Base-by-base conservation (phyloP, 2,329 filamentous ascomycete genomes). In the Alternaria angustiovoidea region DNA sequence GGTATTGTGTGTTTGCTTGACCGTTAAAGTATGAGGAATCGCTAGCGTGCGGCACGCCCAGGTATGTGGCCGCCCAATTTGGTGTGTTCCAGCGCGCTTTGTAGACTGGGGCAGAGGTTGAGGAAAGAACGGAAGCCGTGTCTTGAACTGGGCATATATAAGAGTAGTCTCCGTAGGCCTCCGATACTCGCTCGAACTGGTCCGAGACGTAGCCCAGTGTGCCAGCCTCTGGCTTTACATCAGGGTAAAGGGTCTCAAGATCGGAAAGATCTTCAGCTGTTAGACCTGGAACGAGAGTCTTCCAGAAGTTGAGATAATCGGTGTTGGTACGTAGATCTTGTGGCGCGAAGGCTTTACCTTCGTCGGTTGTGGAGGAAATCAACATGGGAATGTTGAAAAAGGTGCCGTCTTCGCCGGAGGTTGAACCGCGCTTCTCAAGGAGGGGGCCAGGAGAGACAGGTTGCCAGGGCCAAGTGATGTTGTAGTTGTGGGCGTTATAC, bases 381-480 rank as follows among this genome's bases (percentile, higher is more conserved):
- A 77, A 61, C 8, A 69, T 65, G 5, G 75, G 75, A 14, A 77
- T 58, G 34, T 72, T 70, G 68, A 70, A 77, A 54, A 78, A 77
- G 1, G 74, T 75, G n/a, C 69, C 70, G 9, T 78, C 72, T 24
- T 68, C 54, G 34, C 74, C 75, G 22, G 75, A 77, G 2, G 61
- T 60, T 0, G 82, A 84, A 18, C 82, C 83, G 5, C 79, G 75
- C 54, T 83, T 83, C 64, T 84, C 82, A 4, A 84, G 73, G 0
- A 84, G 57, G 0, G 80, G 80, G 0, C 82, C 82, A 0, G 81
- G 81, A 0, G 82, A 80, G 0, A 80, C 79, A 1, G 83, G 83
- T 51, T 84, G 83, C 69, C 82, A 85, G 0, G 83, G 82, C 82
- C 82, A 84, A 0, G 81, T 84, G 26, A 81, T 70, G 38, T 76